A percentile compares a stretch with the other conserved stretches of the same genome.
phyloP scores from a whole-genome alignment of 129 eudicot species.

The sunflower (Helianthus annuus) region HanXRQr2.0-SUNRISE NC_035438.2:56967605-56968104 shows the following conservation, averaged over 20 bases:
- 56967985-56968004: constrained; percentile 16
- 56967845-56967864: neutral
- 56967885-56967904: constrained; percentile 8
- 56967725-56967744: constrained; percentile 80
- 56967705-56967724: constrained; percentile 86
- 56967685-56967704: constrained; percentile 85
- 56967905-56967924: constrained; percentile 27
- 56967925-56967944: neutral
- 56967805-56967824: constrained; percentile 53
- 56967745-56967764: constrained; percentile 91
- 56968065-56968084: constrained; percentile 29
- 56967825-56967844: neutral
- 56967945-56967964: neutral
- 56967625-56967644: constrained; percentile 52
- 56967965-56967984: neutral
- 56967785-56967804: constrained; percentile 83
- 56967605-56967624: constrained; percentile 73
- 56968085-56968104: constrained; percentile 23
- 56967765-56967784: constrained; percentile 81
- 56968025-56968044: neutral
- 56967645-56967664: constrained; percentile 86
- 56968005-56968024: constrained; percentile 10
- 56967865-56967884: constrained; percentile 12
- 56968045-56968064: constrained; percentile 30
- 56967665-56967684: constrained; percentile 84